Percentiles rank a stretch among this genome's conserved stretches.
Conservation (phyloP, 345 rosid genomes). For the Eucalyptus cladocalyx region DNA sequence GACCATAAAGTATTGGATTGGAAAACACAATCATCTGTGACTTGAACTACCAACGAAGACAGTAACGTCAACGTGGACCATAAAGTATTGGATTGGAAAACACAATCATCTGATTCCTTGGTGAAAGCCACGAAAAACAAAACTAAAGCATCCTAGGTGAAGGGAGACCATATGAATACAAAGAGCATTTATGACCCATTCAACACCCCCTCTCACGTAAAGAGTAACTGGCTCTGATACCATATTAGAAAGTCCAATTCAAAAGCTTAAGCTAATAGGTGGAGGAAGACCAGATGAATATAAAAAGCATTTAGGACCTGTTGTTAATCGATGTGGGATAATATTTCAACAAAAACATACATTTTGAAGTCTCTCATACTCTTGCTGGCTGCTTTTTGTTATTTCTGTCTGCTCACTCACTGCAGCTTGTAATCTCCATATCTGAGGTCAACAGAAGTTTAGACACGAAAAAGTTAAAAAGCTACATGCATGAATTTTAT, state of each 20-base stretch:
- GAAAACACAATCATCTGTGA: background rate
- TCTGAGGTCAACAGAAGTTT: slow-evolving; percentile 19
- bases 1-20: background rate
- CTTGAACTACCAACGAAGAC: background rate
- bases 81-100: background rate
- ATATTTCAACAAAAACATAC: slow-evolving; percentile 12
- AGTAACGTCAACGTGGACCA: background rate
- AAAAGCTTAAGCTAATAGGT: too few relatives aligned
- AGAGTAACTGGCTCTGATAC: too few relatives aligned
- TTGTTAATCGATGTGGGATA: too few relatives aligned
- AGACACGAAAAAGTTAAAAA: background rate
- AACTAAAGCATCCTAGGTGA: background rate
- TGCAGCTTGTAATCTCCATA: slow-evolving; percentile 68
- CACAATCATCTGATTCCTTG: background rate
- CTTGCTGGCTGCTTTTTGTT: slow-evolving; percentile 61
- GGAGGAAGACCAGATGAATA: too few relatives aligned
- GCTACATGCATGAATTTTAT: background rate
- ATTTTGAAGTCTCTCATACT: slow-evolving; percentile 74
- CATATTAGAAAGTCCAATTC: too few relatives aligned
- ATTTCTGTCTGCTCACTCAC: slow-evolving; percentile 66
- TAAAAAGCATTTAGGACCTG: too few relatives aligned
- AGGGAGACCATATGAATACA: background rate
- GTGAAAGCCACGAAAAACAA: background rate
- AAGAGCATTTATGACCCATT: background rate
- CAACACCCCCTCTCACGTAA: too few relatives aligned